These are phyloP conservation scores for Colletotrichum salicis DNA, from an alignment of 2,329 filamentous ascomycete genomes.

Conservation along the genomic window DNA sequence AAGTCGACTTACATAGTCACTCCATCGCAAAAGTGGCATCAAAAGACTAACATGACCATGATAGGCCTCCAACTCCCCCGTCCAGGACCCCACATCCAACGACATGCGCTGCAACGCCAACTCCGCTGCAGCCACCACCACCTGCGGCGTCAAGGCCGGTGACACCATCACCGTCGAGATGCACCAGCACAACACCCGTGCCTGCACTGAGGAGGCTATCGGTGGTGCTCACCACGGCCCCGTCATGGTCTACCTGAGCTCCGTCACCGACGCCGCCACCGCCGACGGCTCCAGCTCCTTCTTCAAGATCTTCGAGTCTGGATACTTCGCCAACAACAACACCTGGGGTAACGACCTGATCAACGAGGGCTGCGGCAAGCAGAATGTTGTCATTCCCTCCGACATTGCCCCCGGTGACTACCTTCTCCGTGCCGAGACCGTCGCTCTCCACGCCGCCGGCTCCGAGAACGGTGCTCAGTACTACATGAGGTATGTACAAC, in stretches of 20 bases:
- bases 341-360: conserved; percentile 37
- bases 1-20: background rate
- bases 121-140: conserved; percentile 46
- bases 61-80: conserved; percentile 50
- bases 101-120: conserved; percentile 56
- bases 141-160: conserved; percentile 43
- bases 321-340: conserved; percentile 41
- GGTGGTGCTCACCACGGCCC: conserved; percentile 64
- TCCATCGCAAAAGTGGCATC: background rate
- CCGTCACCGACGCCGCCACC: conserved; percentile 57
- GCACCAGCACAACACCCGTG: conserved; percentile 55
- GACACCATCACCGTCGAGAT: conserved; percentile 56
- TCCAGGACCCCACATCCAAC: conserved; percentile 50
- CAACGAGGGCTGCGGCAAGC: conserved; percentile 36
- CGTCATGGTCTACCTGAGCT: conserved; percentile 59
- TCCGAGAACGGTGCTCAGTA: conserved; percentile 52
- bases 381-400: conserved; percentile 49
- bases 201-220: conserved; percentile 59
- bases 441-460: conserved; percentile 59
- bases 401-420: conserved; percentile 62
- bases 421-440: conserved; percentile 64
- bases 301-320: conserved; percentile 63
- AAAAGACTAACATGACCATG: background rate
- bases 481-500: conserved; percentile 38
- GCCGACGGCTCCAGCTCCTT: conserved; percentile 56